Conservation (phyloP, 345 rosid genomes). For the Salix caprea region DNA sequence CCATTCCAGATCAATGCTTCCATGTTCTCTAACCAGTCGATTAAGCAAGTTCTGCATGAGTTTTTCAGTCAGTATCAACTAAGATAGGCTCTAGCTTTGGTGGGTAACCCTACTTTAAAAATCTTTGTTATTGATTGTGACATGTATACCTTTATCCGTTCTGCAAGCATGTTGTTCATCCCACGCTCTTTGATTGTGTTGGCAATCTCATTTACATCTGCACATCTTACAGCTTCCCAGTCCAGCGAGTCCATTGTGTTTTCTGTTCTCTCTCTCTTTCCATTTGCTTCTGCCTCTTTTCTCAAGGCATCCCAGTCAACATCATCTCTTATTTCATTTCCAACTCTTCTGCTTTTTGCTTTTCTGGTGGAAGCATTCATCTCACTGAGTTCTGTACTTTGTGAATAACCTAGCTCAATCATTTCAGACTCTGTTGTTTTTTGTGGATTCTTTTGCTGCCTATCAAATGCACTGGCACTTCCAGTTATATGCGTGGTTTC, state of each 20-base stretch:
- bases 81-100: not conserved
- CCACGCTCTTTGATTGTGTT: conserved; percentile 31
- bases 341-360: conserved; percentile 44
- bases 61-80: conserved; percentile 19
- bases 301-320: conserved; percentile 27
- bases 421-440: conserved; percentile 30
- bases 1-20: conserved; percentile 25
- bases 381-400: conserved; percentile 28
- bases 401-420: conserved; percentile 25
- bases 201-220: conserved; percentile 26
- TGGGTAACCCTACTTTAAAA: not conserved
- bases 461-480: conserved; percentile 33
- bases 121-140: not conserved
- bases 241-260: conserved; percentile 29
- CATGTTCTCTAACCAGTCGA: conserved; percentile 23
- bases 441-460: conserved; percentile 23
- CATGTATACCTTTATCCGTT: conserved; percentile 20
- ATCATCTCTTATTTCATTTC: conserved; percentile 37
- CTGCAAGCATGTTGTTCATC: conserved; percentile 29
- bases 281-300: conserved; percentile 19
- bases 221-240: conserved; percentile 32
- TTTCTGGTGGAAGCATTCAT: conserved; percentile 28
- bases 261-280: conserved; percentile 13
- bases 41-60: conserved; percentile 21
- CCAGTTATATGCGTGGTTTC: conserved; percentile 33